Evolutionary conservation across 352 stramenopile genomes (phyloP).

Genomic region (Aphanomyces euteiches): DNA sequence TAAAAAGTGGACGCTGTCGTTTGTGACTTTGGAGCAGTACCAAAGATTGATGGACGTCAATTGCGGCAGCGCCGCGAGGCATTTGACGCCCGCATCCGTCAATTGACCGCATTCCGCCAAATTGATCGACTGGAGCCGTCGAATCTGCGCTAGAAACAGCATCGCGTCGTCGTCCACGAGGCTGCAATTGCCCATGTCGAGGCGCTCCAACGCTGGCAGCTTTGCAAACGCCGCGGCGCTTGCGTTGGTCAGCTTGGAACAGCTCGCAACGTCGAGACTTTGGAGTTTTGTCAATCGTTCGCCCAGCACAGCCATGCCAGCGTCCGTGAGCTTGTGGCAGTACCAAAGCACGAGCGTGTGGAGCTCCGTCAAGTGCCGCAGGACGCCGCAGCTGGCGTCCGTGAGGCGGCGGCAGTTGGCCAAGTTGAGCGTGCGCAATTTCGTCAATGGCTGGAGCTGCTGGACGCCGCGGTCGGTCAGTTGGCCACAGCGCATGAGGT

Average conservation of each 20-base stretch:
- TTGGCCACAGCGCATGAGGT: slow-evolving; percentile 77
- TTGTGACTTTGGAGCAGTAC: slow-evolving; percentile 77
- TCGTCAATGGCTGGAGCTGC: slow-evolving; percentile 42
- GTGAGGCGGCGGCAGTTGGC: slow-evolving; percentile 78
- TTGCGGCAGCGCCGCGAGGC: slow-evolving; percentile 47
- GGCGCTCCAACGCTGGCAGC: slow-evolving; percentile 50
- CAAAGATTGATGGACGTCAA: slow-evolving; percentile 68
- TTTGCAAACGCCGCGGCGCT: slow-evolving; percentile 47
- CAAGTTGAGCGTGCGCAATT: slow-evolving; percentile 70
- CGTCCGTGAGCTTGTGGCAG: slow-evolving; percentile 81
- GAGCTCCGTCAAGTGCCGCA: slow-evolving; percentile 49
- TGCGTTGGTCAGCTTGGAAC: slow-evolving; percentile 58
- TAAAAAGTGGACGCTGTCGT: slow-evolving; percentile 47
- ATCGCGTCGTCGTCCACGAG: slow-evolving; percentile 66
- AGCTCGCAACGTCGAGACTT: slow-evolving; percentile 70
- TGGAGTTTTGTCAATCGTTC: slow-evolving; percentile 47
- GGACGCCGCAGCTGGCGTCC: slow-evolving; percentile 41
- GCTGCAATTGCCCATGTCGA: slow-evolving; percentile 82
- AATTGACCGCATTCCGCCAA: slow-evolving; percentile 68
- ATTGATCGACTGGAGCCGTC: slow-evolving; percentile 62
- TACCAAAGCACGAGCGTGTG: slow-evolving; percentile 75
- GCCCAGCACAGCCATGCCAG: slow-evolving; percentile 40
- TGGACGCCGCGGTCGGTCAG: slow-evolving; percentile 55
- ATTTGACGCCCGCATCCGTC: slow-evolving; percentile 50
- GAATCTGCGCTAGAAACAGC: slow-evolving; percentile 42